Percentiles rank a stretch among this genome's conserved stretches.
Conservation (phyloP, 2,329 filamentous ascomycete species). For the Clonostachys rhizophaga region DNA sequence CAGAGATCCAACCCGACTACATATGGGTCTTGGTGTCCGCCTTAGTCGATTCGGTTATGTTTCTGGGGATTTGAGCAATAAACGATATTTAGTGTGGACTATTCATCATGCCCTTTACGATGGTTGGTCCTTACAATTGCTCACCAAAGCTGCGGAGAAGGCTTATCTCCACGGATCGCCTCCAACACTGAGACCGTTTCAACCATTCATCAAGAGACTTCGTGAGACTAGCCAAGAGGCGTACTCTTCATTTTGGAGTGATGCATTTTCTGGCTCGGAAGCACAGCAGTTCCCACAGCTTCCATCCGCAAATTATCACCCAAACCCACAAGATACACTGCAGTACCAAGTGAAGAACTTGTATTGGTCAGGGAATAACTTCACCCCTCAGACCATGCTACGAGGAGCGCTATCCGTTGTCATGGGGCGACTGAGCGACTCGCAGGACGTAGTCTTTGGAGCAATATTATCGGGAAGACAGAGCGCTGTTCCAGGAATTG, state of each 20-base stretch:
- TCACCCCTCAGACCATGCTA: slow-evolving; percentile 10
- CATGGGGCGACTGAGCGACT: not conserved
- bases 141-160: not conserved
- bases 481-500: slow-evolving; percentile 8
- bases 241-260: not conserved
- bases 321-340: not conserved
- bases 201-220: slow-evolving; percentile 31
- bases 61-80: not conserved
- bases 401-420: slow-evolving; percentile 1
- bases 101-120: slow-evolving; percentile 12
- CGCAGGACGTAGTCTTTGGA: not conserved
- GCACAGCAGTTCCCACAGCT: not conserved
- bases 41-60: slow-evolving; percentile 9
- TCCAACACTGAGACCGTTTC: slow-evolving; percentile 22
- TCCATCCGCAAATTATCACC: slow-evolving; percentile 1
- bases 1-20: no score
- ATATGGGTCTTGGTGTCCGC: slow-evolving; percentile 10
- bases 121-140: slow-evolving; percentile 5
- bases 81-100: slow-evolving; percentile 10
- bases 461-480: slow-evolving; percentile 9
- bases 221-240: not conserved
- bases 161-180: slow-evolving; percentile 4
- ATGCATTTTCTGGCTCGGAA: not conserved
- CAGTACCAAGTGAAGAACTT: not conserved
- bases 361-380: slow-evolving; percentile 1